These are phyloP conservation scores for Schrenkiella parvula DNA, from an alignment of 345 rosid genomes.

Conservation along the genomic window DNA sequence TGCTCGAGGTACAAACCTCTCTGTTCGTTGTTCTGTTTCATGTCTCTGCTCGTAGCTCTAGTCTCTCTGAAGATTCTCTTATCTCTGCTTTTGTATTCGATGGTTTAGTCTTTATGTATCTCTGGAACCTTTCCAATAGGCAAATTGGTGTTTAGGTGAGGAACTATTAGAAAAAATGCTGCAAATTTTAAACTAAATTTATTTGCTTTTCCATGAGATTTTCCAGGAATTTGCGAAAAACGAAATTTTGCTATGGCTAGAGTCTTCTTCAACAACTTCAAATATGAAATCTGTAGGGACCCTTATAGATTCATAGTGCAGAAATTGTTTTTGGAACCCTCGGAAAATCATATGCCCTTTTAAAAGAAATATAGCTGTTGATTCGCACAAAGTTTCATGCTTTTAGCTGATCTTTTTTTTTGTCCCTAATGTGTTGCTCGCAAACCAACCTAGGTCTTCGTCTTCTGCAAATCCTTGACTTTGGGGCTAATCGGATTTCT, in stretches of 20 bases:
- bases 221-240: no score
- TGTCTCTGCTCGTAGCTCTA: neutral
- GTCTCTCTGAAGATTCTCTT: neutral
- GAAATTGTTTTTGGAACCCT: neutral
- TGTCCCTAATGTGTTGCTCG: neutral
- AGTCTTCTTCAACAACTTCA: neutral
- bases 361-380: neutral
- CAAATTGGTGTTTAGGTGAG: neutral
- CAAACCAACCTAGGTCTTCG: neutral
- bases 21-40: neutral
- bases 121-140: neutral
- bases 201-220: neutral
- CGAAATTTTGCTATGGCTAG: neutral
- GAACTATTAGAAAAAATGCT: neutral
- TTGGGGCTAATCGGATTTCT: neutral
- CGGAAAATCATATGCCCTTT: neutral
- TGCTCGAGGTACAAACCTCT: conserved; percentile 10
- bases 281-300: neutral
- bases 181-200: neutral
- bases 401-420: neutral
- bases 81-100: conserved; percentile 5
- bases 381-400: conserved; percentile 9
- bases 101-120: neutral
- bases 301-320: neutral
- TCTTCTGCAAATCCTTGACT: neutral